These are phyloP conservation scores for Phytomonas francai DNA, from an alignment of 208 protist genomes.

Conservation along the genomic window DNA sequence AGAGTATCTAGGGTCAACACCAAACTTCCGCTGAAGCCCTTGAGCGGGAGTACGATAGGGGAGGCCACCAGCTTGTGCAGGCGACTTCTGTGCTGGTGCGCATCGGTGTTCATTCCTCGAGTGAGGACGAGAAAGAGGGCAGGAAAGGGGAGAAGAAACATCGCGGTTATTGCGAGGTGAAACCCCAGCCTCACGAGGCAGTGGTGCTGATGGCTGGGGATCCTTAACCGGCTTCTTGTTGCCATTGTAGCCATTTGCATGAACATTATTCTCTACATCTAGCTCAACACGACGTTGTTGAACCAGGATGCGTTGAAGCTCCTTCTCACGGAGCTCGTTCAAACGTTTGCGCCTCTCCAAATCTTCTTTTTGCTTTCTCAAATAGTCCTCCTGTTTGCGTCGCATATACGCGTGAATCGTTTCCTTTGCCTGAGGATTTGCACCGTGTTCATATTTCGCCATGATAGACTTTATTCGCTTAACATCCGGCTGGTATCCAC, in stretches of 20 bases:
- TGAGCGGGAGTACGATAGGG: background rate
- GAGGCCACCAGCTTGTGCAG: background rate
- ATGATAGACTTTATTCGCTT: slow-evolving; percentile 80
- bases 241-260: slow-evolving; percentile 15
- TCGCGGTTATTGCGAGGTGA: background rate
- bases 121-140: background rate
- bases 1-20: background rate
- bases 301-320: slow-evolving; percentile 61
- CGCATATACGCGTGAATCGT: slow-evolving; percentile 86
- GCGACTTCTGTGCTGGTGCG: background rate
- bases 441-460: slow-evolving; percentile 57
- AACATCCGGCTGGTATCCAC: slow-evolving; percentile 45
- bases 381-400: slow-evolving; percentile 82
- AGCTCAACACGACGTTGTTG: slow-evolving; percentile 33
- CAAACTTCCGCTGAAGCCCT: background rate
- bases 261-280: slow-evolving; percentile 7
- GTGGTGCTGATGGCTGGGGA: slow-evolving; percentile 6
- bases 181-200: background rate
- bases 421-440: slow-evolving; percentile 62
- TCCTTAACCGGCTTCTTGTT: slow-evolving; percentile 6
- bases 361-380: slow-evolving; percentile 48
- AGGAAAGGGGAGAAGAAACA: background rate
- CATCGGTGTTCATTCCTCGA: background rate
- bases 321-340: slow-evolving; percentile 46
- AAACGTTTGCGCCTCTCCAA: slow-evolving; percentile 37